Percentiles rank a stretch among this genome's conserved stretches.
phyloP scores from a whole-genome alignment of 352 stramenopile genomes.

The Blastocystis sp. region DNA sequence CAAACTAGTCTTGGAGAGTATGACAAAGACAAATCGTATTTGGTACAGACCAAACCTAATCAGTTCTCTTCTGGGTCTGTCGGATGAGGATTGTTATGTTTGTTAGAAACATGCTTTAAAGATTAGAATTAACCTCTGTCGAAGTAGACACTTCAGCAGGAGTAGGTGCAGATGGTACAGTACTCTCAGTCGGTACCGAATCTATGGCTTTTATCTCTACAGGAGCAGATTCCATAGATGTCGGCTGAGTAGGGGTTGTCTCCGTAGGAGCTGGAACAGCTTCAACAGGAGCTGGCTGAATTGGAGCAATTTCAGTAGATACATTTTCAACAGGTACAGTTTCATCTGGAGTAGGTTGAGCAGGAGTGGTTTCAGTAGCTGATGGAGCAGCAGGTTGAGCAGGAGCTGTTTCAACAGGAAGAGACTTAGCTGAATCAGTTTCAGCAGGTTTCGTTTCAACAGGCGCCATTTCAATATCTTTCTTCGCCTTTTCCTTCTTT shows the following conservation, averaged over 20 bases:
- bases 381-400: background rate
- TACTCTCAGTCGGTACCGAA: background rate
- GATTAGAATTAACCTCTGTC: background rate
- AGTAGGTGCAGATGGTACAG: background rate
- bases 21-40: background rate
- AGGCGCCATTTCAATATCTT: background rate
- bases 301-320: background rate
- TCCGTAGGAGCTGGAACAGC: no score
- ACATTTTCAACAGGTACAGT: background rate
- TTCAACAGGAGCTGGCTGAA: background rate
- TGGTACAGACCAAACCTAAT: background rate
- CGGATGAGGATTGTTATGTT: background rate
- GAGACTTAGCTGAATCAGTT: background rate
- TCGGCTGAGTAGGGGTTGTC: no score
- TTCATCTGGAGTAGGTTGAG: background rate
- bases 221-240: no score
- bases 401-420: background rate
- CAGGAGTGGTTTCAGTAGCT: background rate
- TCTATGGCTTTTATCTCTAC: no score
- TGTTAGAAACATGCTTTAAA: constrained; percentile 38
- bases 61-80: background rate
- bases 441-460: background rate
- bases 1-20: background rate
- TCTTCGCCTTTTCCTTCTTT: background rate
- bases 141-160: background rate